Evolutionary conservation across 2,329 filamentous ascomycete species (phyloP), one percentile per base, ranked within the genome.

Genomic region (Nemania sp.): DNA sequence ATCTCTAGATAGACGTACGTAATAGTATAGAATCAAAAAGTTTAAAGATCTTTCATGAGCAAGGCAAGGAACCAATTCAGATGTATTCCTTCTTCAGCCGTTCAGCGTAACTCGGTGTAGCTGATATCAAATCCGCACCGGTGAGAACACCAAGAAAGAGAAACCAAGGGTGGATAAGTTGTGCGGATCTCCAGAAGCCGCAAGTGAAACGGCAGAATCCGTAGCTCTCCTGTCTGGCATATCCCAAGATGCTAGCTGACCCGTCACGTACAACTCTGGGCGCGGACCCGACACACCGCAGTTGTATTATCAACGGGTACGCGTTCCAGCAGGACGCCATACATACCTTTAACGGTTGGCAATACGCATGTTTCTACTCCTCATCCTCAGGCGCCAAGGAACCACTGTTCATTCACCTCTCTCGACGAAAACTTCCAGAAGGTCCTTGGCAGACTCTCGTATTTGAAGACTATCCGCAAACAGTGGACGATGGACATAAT

Each of bases 401-500:
- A 64, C 79, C 80, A n/a, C 72, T 82, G 0, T 82, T 76, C 66
- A 79, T 86, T 49, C 84, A 84, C 32, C 75, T 86, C 0, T 82
- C 82, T 3, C 80, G 84, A 24, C 78, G 84, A 32, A 77, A 78
- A 38, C 78, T 86, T 4, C 78, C 82, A 0, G 72, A 74, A 3
- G 78, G 79, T 0, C 51, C 76, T 0, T 86, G 85, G 84, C 78
- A 86, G 70, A 81, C 80, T 10, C 72, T 85, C 38, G 79, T 81
- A 1, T 83, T 86, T 29, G 79, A 79, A 0, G 85, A 86, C 73
- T 86, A 86, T 55, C 76, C 81, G 18, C 84, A 87, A 72, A 83
- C 79, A 13, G 81, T 80, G 1, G 80, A 86, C 51, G 85, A 86
- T 65, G 84, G 84, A 3, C 85, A 86, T 72, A 86, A 87, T 67